Base-by-base conservation (phyloP, 345 rosid genomes). In the Euclidium syriacum region DNA sequence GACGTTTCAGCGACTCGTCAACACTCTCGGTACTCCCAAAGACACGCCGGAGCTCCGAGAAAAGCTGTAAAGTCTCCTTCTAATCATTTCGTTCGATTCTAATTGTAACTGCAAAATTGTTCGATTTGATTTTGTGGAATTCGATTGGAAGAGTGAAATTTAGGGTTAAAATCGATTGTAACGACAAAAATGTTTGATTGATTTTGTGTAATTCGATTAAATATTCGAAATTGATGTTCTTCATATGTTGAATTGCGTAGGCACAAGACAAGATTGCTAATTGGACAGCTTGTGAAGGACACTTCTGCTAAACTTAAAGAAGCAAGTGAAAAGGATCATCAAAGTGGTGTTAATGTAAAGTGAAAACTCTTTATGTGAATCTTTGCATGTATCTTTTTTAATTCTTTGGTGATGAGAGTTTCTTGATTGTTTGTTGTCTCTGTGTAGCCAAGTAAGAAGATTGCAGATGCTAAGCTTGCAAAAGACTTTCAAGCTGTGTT, bases 1-100 rank as follows among this genome's bases (percentile, higher is more conserved):
- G n/a, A 83, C 99, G 4, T 94, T 90, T 73, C 91, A 84, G 32
- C 79, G 99, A 1, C 97, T 90, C 61, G 97, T 90, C 32, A 94
- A 94, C 64, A 85, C 97, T 68, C 96, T 90, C 38, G 97, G 99
- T 7, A 94, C 96, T 49, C 97, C 99, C 48, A 94, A 80, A 80
- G 99, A 94, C 62, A 87, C 95, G 24, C 90, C 96, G 6, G 95
- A 87, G 68, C 97, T 90, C 55, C 96, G 99, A 8, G 95, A 94
- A 52, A 94, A 90, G 83, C 84, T 94, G 99, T 94, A 65, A n/a
- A n/a, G n/a, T n/a, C n/a, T n/a, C n/a, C n/a, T n/a, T n/a, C n/a
- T n/a, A 43, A 4, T 11, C 11, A 19, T 14, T 46, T 46, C 12
- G 52, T 18, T 46, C 5, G 10, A 19, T 3, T 24, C 5, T 1